A percentile compares a stretch with the other conserved stretches of the same genome.
Evolutionary conservation across 2,329 filamentous ascomycete genomes (phyloP).

Genomic region (Herpotrichia juniperi): DNA sequence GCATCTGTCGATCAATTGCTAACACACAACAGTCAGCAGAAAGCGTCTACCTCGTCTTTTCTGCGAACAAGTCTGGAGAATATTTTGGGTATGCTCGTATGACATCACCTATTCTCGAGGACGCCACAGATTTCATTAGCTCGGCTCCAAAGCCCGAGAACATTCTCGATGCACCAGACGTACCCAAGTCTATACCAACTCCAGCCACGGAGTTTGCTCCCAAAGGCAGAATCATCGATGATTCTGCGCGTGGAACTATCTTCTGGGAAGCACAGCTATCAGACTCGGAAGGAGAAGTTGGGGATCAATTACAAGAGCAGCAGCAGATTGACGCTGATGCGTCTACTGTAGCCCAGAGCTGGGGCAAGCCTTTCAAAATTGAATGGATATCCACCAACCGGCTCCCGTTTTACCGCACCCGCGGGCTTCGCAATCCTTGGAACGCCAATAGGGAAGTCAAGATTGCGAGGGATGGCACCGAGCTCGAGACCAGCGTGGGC

Average conservation of each 20-base stretch:
- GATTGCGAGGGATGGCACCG: slow-evolving; percentile 92
- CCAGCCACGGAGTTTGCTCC: slow-evolving; percentile 79
- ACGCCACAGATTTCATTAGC: slow-evolving; percentile 55
- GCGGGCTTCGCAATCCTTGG: slow-evolving; percentile 89
- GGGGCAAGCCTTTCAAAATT: slow-evolving; percentile 90
- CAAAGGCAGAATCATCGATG: slow-evolving; percentile 86
- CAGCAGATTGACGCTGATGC: slow-evolving; percentile 46
- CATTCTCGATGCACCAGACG: slow-evolving; percentile 62
- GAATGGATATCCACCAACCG: slow-evolving; percentile 86
- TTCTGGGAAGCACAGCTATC: slow-evolving; percentile 88
- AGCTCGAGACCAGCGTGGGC: slow-evolving; percentile 84
- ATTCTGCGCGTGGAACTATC: slow-evolving; percentile 90
- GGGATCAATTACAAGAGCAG: slow-evolving; percentile 46
- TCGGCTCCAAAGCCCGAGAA: slow-evolving; percentile 69
- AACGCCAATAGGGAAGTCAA: slow-evolving; percentile 96
- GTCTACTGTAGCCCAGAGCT: slow-evolving; percentile 62
- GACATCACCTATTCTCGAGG: slow-evolving; percentile 81
- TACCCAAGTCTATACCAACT: slow-evolving; percentile 80
- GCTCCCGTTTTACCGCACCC: slow-evolving; percentile 86
- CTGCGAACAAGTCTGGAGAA: slow-evolving; percentile 95
- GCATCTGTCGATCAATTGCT: slow-evolving; percentile 9
- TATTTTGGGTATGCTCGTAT: slow-evolving; percentile 96
- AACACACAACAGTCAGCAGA: slow-evolving; percentile 67
- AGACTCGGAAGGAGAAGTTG: slow-evolving; percentile 59
- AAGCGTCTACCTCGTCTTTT: slow-evolving; percentile 91